A percentile compares a stretch with the other conserved stretches of the same genome.
Evolutionary conservation across 2,329 filamentous ascomycete genomes (phyloP).

Genomic region (Hymenoscyphus repandus): DNA sequence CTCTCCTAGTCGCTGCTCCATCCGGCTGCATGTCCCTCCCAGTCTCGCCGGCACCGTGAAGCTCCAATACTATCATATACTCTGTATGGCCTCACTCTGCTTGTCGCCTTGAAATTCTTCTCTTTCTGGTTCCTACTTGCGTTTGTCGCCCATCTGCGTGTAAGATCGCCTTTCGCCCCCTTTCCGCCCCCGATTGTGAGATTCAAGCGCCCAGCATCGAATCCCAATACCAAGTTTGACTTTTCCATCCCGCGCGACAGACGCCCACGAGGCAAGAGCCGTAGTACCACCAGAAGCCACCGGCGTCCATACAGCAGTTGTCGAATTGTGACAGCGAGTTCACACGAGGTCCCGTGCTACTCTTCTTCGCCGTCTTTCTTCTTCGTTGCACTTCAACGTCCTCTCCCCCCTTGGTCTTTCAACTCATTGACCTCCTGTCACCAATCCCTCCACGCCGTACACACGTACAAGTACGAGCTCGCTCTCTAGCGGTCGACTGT

Average conservation of each 20-base stretch:
- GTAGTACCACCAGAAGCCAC: constrained; percentile 6
- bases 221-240: constrained; percentile 4
- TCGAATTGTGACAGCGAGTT: constrained; percentile 16
- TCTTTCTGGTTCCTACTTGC: neutral
- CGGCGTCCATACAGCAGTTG: constrained; percentile 8
- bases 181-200: constrained; percentile 17
- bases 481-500: constrained; percentile 21
- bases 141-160: constrained; percentile 12
- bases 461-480: constrained; percentile 18
- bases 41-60: neutral
- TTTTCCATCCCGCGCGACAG: constrained; percentile 20
- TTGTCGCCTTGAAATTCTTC: constrained; percentile 14
- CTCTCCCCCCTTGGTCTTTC: constrained; percentile 19
- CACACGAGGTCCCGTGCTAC: constrained; percentile 28
- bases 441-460: constrained; percentile 1
- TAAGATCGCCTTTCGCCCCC: constrained; percentile 24
- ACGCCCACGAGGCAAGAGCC: constrained; percentile 24
- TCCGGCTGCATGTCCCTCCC: too few species aligned
- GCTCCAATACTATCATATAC: neutral
- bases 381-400: constrained; percentile 23
- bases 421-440: constrained; percentile 12
- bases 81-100: constrained; percentile 24
- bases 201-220: constrained; percentile 26
- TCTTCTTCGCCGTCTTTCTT: constrained; percentile 19
- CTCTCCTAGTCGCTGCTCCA: too few species aligned